These are phyloP conservation scores for Pulveroboletus ravenelii DNA, from an alignment of 768 basidiomycete genomes.

Conservation along the genomic window DNA sequence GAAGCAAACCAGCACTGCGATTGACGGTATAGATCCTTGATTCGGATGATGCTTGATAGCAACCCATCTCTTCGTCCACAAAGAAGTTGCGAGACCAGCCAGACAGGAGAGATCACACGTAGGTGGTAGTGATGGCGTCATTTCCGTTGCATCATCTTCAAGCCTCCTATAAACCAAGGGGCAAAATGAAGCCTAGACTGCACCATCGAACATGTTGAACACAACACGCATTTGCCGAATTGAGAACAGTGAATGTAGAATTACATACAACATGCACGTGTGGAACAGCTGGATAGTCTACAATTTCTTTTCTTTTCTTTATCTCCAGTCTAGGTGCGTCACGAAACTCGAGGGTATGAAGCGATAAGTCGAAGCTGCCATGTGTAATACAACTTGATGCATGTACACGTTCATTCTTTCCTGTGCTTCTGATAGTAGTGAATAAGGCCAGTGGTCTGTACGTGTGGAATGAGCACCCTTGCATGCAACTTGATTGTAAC, in stretches of 20 bases:
- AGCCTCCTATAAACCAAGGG: too few species aligned
- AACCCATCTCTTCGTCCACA: too few species aligned
- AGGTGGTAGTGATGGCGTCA: not conserved
- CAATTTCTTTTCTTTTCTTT: not conserved
- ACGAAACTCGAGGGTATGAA: not conserved
- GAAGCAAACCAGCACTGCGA: too few species aligned
- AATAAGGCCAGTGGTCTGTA: conserved; percentile 89
- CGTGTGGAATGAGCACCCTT: conserved; percentile 2
- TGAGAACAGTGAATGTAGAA: not conserved
- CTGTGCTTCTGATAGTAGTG: conserved; percentile 93
- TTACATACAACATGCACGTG: conserved; percentile 7
- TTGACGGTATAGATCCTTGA: too few species aligned
- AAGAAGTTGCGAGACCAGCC: too few species aligned
- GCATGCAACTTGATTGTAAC: not conserved
- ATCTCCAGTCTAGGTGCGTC: not conserved
- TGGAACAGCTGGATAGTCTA: conserved; percentile 2
- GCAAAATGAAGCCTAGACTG: too few species aligned
- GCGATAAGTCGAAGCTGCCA: not conserved
- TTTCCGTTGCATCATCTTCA: not conserved
- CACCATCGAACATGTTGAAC: not conserved
- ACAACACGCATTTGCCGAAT: not conserved
- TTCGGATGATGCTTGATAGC: too few species aligned
- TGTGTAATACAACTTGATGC: conserved; percentile 17
- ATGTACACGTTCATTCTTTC: conserved; percentile 50
- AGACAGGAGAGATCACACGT: not conserved